Base-by-base conservation (phyloP, 306 rosid species). In the Cicer pinnatifidum region DNA sequence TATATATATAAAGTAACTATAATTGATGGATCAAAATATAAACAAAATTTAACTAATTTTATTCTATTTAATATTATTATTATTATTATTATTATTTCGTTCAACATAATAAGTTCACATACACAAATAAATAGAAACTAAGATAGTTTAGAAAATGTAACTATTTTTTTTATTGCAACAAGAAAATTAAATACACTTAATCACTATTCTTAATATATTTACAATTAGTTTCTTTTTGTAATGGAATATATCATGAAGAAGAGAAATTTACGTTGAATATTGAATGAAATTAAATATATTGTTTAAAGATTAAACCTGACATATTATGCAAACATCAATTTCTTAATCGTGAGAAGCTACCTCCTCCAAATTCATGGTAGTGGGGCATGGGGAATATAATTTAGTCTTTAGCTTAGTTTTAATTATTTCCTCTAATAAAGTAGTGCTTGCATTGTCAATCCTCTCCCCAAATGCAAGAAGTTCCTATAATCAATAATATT, bases 391-490 rank as follows among this genome's bases (percentile, higher is more conserved):
- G 37, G 77, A 41, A 61, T 81, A 88, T 23, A 73, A 40, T 59
- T 77, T 81, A 19, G 92, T 86, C 85, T 86, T 89, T 83, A 94
- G 13, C 52, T 83, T 83, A 23, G 43, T 48, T 9, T 19, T 71
- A 23, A 94, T 87, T 54, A 72, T 59, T 73, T 91, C 92, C 86
- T 94, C 91, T 1, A 96, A 67, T 58, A 94, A 77, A 61, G 97
- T 92, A 0, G 91, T 91, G 88, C 72, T 88, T 62, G 91, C 99
- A 35, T 73, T 86, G 56, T 97, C 99, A 69, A 94, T 94, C 63
- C 88, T 86, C 86, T 94, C 99, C 58, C 96, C 97, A 80, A 94
- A 72, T 47, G 92, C 95, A 79, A 94, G 95, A 84, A 94, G 96
- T 51, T 94, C 99, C 99, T 94, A 84, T 59, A 53, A 10, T 33